A percentile compares a stretch with the other conserved stretches of the same genome.
phyloP scores from a whole-genome alignment of 202 grass and related monocot species.

The Carex sylvatica region DNA sequence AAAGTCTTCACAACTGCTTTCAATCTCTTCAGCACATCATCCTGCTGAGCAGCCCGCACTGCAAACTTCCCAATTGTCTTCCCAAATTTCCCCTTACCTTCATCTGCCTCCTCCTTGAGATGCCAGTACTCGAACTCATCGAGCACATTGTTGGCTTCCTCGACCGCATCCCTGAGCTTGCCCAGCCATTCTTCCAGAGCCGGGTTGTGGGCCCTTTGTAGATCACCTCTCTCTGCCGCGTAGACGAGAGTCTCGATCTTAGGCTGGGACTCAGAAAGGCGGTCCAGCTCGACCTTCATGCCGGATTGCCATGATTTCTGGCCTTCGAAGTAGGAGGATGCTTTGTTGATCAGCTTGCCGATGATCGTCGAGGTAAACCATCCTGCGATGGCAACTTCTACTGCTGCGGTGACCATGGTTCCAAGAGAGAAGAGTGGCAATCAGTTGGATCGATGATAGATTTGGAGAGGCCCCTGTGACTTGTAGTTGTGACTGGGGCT shows the following conservation, averaged over 20 bases:
- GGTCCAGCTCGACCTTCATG: neutral
- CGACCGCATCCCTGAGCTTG: neutral
- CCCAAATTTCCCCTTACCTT: neutral
- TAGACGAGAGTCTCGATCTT: neutral
- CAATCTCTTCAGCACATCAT: neutral
- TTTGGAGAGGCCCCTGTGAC: too few relatives aligned
- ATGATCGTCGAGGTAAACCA: neutral
- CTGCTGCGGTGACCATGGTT: neutral
- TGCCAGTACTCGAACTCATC: neutral
- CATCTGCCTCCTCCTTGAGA: neutral
- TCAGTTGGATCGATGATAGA: neutral
- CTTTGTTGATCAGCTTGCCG: neutral
- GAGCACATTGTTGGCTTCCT: neutral
- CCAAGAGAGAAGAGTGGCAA: neutral
- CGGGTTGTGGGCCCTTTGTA: neutral
- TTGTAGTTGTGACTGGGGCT: too few relatives aligned
- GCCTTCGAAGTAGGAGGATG: neutral
- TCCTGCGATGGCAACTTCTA: neutral
- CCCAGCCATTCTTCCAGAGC: neutral
- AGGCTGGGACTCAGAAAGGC: neutral
- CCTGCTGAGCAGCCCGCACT: neutral
- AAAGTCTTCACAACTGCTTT: constrained; percentile 3
- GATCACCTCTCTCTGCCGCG: neutral
- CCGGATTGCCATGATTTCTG: neutral
- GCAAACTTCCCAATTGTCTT: neutral